Evolutionary conservation across 768 basidiomycete species (phyloP), one percentile per base, ranked within the genome.

Genomic region (Royoungia palumana): DNA sequence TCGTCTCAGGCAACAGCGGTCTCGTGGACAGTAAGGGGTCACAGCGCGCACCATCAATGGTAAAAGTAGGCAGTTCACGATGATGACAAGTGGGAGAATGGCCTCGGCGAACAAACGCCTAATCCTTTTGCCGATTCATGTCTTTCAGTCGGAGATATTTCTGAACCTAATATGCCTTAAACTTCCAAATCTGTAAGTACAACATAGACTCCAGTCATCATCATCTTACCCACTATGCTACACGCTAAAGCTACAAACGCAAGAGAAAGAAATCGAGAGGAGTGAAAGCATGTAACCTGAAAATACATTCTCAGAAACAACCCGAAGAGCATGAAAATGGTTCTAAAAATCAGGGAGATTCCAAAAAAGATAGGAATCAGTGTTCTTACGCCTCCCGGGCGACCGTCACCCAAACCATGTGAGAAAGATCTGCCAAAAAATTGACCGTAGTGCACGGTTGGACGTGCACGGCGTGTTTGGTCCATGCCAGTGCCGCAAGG

Each of bases 351-450:
- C 27, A 28, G 27, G 36, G 22, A 6, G 14, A 13, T 14, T 45
- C 27, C n/a, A n/a, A n/a, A n/a, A 37, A 6, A 35, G 28, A 28
- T 28, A 12, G 6, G 28, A 28, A 28, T 12, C 8, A 13, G 28
- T 28, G 28, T 19, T 6, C 28, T 28, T 12, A 14, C 25, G 67
- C 70, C 50, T 77, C 76, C 45, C 69, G 71, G 24, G 74, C 69
- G 35, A 75, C 69, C 1, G 73, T 72, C 73, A 77, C 73, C 55
- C 70, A 70, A 35, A 79, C 67, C 46, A 66, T 61, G 54, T 74
- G 45, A 2, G 49, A 17, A 19, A 16, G 13, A 8, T n/a, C 40
- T n/a, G 12, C 21, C 28, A 20, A 44, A 34, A 39, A 2, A 9
- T 42, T 47, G 1, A 24, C 20, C 2, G 20, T 21, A 2, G 22